A percentile compares a stretch with the other conserved stretches of the same genome.
Evolutionary conservation across 768 basidiomycete species (phyloP).

Genomic region (Tulasnella sp.): DNA sequence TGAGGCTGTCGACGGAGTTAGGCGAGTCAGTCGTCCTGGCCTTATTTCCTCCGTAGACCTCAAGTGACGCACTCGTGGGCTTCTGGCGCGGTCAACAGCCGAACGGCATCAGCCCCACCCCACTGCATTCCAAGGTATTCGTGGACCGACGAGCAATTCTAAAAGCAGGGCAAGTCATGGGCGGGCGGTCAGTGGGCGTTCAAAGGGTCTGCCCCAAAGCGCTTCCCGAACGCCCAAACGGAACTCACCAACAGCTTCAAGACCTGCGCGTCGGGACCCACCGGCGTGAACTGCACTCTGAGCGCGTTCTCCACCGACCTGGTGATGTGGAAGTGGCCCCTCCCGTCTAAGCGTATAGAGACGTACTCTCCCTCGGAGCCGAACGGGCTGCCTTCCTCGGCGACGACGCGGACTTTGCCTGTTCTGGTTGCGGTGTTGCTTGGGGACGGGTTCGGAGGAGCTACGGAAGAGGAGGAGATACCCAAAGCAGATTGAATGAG

Average conservation of each 20-base stretch:
- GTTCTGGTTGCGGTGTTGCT: not conserved
- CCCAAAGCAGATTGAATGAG: not conserved
- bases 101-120: not conserved
- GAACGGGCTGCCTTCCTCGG: not conserved
- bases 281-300: not conserved
- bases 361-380: not conserved
- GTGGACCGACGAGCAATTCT: not conserved
- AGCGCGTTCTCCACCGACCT: not conserved
- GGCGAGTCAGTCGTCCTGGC: not conserved
- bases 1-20: not conserved
- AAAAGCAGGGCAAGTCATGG: not conserved
- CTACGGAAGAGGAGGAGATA: not conserved
- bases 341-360: not conserved
- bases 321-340: not conserved
- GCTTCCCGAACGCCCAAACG: not conserved
- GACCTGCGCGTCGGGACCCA: not conserved
- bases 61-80: not conserved
- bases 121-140: not conserved
- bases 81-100: not conserved
- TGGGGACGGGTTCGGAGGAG: not conserved
- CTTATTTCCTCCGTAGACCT: not conserved
- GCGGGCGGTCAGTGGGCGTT: not conserved
- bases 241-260: not conserved
- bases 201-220: not conserved
- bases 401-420: not conserved